A percentile compares a stretch with the other conserved stretches of the same genome.
Conservation (phyloP, 495 filamentous ascomycete species). For the Aspergillus homomorphus region DNA sequence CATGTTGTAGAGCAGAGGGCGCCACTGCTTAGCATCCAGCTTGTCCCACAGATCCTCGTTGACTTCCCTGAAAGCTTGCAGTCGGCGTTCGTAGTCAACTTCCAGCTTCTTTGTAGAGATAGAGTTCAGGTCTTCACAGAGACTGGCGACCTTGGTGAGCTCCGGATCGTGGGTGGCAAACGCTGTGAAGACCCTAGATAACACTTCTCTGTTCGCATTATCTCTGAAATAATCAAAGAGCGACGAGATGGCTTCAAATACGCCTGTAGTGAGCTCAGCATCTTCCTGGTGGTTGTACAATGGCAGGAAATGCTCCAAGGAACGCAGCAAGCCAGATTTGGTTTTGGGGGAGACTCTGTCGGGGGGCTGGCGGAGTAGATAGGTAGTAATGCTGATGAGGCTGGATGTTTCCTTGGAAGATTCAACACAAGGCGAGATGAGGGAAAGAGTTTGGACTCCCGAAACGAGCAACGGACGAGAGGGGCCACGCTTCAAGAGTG, state of each 20-base stretch:
- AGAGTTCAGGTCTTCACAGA: conserved; percentile 81
- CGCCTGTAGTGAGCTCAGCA: conserved; percentile 40
- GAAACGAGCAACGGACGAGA: conserved; percentile 69
- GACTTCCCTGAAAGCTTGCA: conserved; percentile 72
- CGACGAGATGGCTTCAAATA: conserved; percentile 63
- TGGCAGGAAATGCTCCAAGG: conserved; percentile 71
- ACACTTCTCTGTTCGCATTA: conserved; percentile 62
- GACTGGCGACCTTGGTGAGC: conserved; percentile 58
- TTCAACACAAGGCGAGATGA: conserved; percentile 69
- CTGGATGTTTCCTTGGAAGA: conserved; percentile 66
- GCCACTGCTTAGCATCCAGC: conserved; percentile 77
- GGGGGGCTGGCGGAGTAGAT: conserved; percentile 78
- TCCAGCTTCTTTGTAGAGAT: conserved; percentile 64
- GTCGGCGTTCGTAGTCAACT: conserved; percentile 79
- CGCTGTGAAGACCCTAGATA: conserved; percentile 68
- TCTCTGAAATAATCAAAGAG: conserved; percentile 88
- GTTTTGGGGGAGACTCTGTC: conserved; percentile 76
- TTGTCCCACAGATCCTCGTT: conserved; percentile 50
- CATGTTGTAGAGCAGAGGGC: conserved; percentile 86
- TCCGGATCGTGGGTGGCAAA: conserved; percentile 61
- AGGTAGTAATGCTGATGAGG: conserved; percentile 70
- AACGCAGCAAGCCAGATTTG: conserved; percentile 74
- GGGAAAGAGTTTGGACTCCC: conserved; percentile 71
- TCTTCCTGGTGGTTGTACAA: conserved; percentile 54
- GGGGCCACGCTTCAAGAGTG: conserved; percentile 67